Percentiles rank a stretch among this genome's conserved stretches.
Evolutionary conservation across 805 yeast species (phyloP).

Genomic region (Lachancea thermotolerans): DNA sequence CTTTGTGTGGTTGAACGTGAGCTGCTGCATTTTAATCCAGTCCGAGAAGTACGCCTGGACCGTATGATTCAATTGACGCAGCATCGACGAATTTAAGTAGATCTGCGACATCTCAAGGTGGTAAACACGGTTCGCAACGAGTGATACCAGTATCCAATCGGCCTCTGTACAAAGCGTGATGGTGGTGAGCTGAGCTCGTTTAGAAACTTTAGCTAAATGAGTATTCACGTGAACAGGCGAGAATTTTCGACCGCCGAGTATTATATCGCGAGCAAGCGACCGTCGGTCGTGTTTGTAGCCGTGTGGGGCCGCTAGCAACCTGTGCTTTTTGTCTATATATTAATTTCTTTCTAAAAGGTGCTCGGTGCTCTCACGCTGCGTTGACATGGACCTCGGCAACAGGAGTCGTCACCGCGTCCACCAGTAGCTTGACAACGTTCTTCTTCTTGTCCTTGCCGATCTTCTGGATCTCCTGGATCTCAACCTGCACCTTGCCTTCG

Average conservation of each 20-base stretch:
- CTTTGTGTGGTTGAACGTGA: slow-evolving; percentile 12
- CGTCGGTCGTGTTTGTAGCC: too few relatives aligned
- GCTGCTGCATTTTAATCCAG: slow-evolving; percentile 16
- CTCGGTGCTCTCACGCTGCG: slow-evolving; percentile 34
- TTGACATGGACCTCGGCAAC: slow-evolving; percentile 78
- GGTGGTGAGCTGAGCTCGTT: not conserved
- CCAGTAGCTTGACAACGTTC: slow-evolving; percentile 65
- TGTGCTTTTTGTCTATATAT: too few relatives aligned
- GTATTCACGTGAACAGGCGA: not conserved
- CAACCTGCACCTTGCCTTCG: slow-evolving; percentile 61
- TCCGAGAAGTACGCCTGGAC: slow-evolving; percentile 23
- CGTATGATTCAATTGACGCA: slow-evolving; percentile 23
- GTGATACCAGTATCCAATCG: not conserved
- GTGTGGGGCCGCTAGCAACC: too few relatives aligned
- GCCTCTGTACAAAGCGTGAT: not conserved
- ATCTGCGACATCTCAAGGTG: slow-evolving; percentile 17
- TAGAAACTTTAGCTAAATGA: not conserved
- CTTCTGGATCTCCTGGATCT: slow-evolving; percentile 60
- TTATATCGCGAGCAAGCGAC: not conserved
- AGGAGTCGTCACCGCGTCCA: slow-evolving; percentile 74
- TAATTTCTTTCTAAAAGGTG: not conserved
- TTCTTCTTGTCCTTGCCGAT: slow-evolving; percentile 56
- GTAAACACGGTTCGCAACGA: not conserved
- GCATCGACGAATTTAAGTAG: slow-evolving; percentile 22
- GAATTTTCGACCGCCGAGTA: not conserved